Base-by-base conservation (phyloP, 1,284 basidiomycete genomes). In the Microbotryum intermedium region DNA sequence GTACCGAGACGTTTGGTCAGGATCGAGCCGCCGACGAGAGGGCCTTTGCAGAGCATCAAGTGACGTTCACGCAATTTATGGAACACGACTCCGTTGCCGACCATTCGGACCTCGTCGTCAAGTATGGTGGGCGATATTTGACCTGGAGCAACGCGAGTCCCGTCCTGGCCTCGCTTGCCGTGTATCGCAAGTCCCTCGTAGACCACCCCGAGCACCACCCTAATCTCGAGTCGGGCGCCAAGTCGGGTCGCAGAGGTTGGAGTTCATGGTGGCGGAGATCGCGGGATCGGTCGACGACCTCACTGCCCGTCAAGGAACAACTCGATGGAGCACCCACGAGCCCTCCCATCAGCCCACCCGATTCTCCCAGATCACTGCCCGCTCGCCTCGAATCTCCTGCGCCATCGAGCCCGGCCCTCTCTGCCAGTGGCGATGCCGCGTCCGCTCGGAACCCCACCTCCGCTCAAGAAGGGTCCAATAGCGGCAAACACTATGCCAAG, bases 401-500 rank as follows among this genome's bases (percentile, higher is more conserved):
- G n/a, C 13, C n/a, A 9, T 28, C 20, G 8, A 21, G 5, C 21
- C 25, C 16, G 50, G 20, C 46, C 45, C 10, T n/a, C n/a, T 11
- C n/a, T 30, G 7, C 6, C 25, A 50, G 28, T 47, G 30, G 10
- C 55, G 55, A 6, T n/a, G 25, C 20, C 26, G 28, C 50, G 50
- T 48, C 34, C 34, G 34, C 34, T 39, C 34, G 13, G 34, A 16
- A 16, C 34, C 34, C 34, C 11, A 16, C 10, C 34, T 6, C 34
- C 6, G 34, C 13, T 39, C 34, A 2, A 16, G 34, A 39, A 16
- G 34, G 34, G 4, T 11, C 13, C 34, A 39, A 16, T 18, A 4
- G 34, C 34, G 34, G 34, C 69, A 84, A 82, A 71, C 79, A 80
- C 54, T 98, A 85, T 72, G 93, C 89, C 23, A 99, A 99, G 79